Percentiles rank a stretch among this genome's conserved stretches.
These are phyloP conservation scores for Trichoderma aggressivum DNA, from an alignment of 2,329 filamentous ascomycete genomes.

Conservation along the genomic window DNA sequence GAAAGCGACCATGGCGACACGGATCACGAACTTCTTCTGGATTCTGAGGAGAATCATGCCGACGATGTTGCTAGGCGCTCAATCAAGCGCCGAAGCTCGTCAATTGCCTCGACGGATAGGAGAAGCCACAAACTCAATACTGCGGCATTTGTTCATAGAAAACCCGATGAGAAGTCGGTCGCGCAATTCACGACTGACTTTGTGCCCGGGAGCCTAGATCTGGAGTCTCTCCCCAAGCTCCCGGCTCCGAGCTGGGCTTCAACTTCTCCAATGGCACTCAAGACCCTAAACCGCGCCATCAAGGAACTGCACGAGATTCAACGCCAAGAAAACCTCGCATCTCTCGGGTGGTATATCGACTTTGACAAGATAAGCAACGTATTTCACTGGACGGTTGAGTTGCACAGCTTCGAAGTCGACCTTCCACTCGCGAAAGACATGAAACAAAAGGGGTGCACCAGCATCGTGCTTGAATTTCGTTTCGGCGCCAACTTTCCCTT, in stretches of 20 bases:
- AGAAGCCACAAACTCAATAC: conserved; percentile 19
- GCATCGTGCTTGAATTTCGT: conserved; percentile 76
- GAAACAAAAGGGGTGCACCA: conserved; percentile 56
- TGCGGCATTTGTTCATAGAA: not conserved
- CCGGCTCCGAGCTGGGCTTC: conserved; percentile 32
- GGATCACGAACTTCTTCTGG: conserved; percentile 26
- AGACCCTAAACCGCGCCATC: conserved; percentile 48
- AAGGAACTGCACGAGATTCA: conserved; percentile 63
- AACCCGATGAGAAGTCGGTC: not conserved
- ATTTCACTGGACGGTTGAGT: conserved; percentile 88
- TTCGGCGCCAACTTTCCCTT: conserved; percentile 75
- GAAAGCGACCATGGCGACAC: conserved; percentile 13
- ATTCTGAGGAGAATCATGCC: conserved; percentile 23
- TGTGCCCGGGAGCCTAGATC: conserved; percentile 62
- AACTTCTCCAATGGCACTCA: conserved; percentile 28
- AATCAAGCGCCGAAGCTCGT: conserved; percentile 7
- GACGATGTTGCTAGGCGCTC: not conserved
- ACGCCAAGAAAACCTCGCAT: conserved; percentile 53
- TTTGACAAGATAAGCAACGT: conserved; percentile 63
- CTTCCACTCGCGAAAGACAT: conserved; percentile 75
- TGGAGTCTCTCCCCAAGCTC: conserved; percentile 61
- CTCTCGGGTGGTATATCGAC: conserved; percentile 83
- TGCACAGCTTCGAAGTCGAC: conserved; percentile 72
- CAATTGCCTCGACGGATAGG: not conserved
- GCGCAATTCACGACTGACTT: conserved; percentile 46